Base-by-base conservation (phyloP, 352 stramenopile genomes). In the Phytophthora ohioensis region DNA sequence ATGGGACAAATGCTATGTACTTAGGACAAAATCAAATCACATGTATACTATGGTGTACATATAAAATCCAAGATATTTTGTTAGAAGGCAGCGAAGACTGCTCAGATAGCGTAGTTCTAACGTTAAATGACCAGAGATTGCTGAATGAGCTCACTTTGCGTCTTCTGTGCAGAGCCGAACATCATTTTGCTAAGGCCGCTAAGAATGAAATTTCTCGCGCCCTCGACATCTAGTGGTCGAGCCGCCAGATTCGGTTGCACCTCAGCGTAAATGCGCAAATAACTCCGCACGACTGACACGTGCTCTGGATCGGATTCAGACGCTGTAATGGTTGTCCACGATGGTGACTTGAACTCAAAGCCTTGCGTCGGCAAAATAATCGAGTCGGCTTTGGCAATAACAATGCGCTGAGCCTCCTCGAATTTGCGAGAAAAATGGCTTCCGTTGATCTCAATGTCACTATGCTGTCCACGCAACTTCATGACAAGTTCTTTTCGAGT, bases 401-500 rank as follows among this genome's bases (percentile, higher is more conserved):
- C 52, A 21, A 73, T 45, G 11, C 58, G 66, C 8, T 60, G 32
- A 4, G 30, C 6, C 15, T 73, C 66, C n/a, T 59, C 66, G n/a
- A 73, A 68, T 49, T 69, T 69, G 42, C 59, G 66, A 5, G 43
- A 60, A 52, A 64, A 73, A 30, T 73, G 66, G 7, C 30, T 59
- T 41, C 52, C 59, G 30, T 69, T 67, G 38, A 69, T 51, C 36
- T 63, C 42, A 17, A 69, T 53, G 10, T 64, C 53, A 45, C 47
- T 55, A 3, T 58, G n/a, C 15, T 73, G 35, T 2, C 66, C 59
- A 42, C 52, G 66, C 12, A 73, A 32, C 27, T 54, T 69, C 57
- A 73, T 73, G 5, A 73, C 43, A 7, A 73, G 45, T 56, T 73
- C 30, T 69, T 73, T 56, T 73, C 58, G 31, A 73, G 27, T 7